Percentiles rank a stretch among this genome's conserved stretches.
These are phyloP conservation scores for Argentina anserina DNA, from an alignment of 306 rosid genomes.

Conservation along the genomic window DNA sequence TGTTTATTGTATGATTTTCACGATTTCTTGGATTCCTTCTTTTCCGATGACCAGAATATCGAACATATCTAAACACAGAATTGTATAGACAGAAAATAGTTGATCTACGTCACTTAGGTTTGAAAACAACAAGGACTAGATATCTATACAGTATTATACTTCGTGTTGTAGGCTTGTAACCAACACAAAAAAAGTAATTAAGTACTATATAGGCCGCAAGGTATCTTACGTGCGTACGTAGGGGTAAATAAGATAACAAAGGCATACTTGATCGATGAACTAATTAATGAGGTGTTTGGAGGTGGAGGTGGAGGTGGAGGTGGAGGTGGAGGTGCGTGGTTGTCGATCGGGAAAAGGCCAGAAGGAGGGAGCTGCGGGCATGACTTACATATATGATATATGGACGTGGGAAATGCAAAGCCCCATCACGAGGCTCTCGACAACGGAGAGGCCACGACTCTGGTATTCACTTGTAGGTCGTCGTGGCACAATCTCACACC, in stretches of 20 bases:
- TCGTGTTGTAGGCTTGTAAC: neutral
- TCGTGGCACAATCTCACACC: conserved; percentile 71
- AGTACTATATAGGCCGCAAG: neutral
- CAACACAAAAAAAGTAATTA: neutral
- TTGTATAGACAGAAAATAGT: neutral
- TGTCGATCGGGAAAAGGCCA: neutral
- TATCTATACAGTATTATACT: neutral
- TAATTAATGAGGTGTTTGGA: neutral
- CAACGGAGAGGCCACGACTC: conserved; percentile 61
- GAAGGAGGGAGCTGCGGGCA: neutral
- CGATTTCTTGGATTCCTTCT: too few species aligned
- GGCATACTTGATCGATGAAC: neutral
- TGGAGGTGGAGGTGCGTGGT: neutral
- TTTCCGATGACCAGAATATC: too few species aligned
- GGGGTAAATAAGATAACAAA: neutral
- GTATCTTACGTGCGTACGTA: neutral
- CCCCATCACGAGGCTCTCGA: conserved; percentile 36
- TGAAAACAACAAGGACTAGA: neutral
- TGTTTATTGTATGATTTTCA: too few species aligned
- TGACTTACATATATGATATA: neutral
- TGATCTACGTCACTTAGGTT: neutral
- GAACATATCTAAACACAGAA: too few species aligned
- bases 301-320: neutral
- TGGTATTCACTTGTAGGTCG: neutral
- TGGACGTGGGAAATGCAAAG: conserved; percentile 47